Percentiles rank a stretch among this genome's conserved stretches.
Conservation (phyloP, 306 rosid genomes). For the Medicago ruthenica region DNA sequence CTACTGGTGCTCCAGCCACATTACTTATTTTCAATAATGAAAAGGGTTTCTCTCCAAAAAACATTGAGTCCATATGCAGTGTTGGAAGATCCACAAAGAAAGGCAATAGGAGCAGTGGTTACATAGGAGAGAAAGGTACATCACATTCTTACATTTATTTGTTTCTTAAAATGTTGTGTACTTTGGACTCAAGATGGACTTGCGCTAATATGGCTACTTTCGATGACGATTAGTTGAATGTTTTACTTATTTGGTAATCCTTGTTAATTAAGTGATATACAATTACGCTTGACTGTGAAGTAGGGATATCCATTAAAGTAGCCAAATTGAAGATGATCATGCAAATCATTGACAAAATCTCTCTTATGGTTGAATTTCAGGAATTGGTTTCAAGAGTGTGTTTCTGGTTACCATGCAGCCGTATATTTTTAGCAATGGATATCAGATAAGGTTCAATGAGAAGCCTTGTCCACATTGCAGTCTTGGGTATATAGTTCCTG, state of each 20-base stretch:
- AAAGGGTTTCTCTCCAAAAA: conserved; percentile 61
- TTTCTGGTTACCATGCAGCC: conserved; percentile 73
- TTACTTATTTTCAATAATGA: conserved; percentile 77
- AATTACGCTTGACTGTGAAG: not conserved
- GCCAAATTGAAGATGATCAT: not conserved
- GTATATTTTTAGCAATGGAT: conserved; percentile 80
- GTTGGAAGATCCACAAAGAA: conserved; percentile 82
- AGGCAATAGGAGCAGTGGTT: conserved; percentile 65
- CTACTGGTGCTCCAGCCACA: conserved; percentile 67
- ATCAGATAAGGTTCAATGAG: conserved; percentile 75
- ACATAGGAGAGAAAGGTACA: conserved; percentile 88
- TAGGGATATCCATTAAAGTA: not conserved
- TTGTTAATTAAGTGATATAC: not conserved
- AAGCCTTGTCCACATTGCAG: conserved; percentile 71
- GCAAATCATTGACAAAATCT: conserved; percentile 16
- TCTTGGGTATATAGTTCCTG: conserved; percentile 84
- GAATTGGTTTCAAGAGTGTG: conserved; percentile 96
- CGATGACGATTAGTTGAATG: not conserved
- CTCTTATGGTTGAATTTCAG: conserved; percentile 50
- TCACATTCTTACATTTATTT: not conserved
- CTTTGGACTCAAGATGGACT: not conserved
- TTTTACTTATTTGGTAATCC: not conserved
- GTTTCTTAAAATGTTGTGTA: not conserved
- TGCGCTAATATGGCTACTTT: not conserved
- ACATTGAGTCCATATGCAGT: conserved; percentile 80